These are phyloP conservation scores for Papiliotrema laurentii DNA, from an alignment of 1,284 basidiomycete genomes.

Conservation along the genomic window DNA sequence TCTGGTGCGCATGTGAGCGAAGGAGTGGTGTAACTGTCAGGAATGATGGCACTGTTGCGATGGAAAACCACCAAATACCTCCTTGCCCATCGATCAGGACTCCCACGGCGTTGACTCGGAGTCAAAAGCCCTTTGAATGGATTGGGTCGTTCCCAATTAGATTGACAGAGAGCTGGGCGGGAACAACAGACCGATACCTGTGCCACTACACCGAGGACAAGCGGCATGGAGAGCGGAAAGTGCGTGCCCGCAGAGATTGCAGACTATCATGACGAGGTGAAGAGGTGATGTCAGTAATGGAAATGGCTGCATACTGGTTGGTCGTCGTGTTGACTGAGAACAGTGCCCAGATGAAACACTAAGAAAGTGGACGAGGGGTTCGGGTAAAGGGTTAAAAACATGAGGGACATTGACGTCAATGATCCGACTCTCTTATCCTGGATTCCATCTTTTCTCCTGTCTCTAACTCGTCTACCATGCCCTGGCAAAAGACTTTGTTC, in stretches of 20 bases:
- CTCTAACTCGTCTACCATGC: conserved; percentile 55
- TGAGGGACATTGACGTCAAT: too few species aligned
- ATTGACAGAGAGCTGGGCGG: background rate
- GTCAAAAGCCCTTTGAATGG: conserved; percentile 3
- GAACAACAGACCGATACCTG: conserved; percentile 7
- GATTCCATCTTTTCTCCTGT: too few species aligned
- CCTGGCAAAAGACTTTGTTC: conserved; percentile 84
- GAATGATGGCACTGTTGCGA: too few species aligned
- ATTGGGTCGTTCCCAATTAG: conserved; percentile 4
- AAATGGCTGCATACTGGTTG: too few species aligned
- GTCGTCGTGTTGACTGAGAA: too few species aligned
- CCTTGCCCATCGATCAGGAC: conserved; percentile 14
- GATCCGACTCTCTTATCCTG: too few species aligned
- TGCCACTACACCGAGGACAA: conserved; percentile 10
- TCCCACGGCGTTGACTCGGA: conserved; percentile 6
- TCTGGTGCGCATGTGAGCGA: background rate
- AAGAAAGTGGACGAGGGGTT: too few species aligned
- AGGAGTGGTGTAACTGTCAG: conserved; percentile 7
- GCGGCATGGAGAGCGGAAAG: background rate
- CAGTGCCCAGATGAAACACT: too few species aligned
- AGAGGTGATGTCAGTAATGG: too few species aligned
- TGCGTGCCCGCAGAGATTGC: conserved; percentile 8
- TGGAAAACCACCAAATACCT: too few species aligned
- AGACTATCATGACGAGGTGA: conserved; percentile 9
- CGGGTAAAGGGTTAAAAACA: too few species aligned